Evolutionary conservation across 345 rosid genomes (phyloP).

Genomic region (Xanthoceras sorbifolium): DNA sequence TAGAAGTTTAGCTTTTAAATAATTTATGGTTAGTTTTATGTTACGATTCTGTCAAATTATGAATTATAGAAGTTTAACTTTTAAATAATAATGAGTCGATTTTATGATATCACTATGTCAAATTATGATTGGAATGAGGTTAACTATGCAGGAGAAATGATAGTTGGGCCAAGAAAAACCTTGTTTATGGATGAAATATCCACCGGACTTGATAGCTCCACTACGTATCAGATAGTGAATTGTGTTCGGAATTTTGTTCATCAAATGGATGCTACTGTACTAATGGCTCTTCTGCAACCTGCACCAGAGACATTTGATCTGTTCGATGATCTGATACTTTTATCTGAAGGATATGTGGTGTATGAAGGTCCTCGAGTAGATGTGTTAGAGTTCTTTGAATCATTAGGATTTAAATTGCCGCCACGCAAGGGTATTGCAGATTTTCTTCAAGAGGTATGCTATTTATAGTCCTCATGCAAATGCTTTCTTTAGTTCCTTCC

Average conservation of each 20-base stretch:
- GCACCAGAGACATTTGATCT: slow-evolving; percentile 95
- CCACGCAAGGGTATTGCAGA: slow-evolving; percentile 88
- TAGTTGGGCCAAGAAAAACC: slow-evolving; percentile 90
- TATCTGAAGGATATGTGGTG: slow-evolving; percentile 83
- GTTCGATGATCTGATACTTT: slow-evolving; percentile 77
- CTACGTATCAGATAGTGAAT: slow-evolving; percentile 83
- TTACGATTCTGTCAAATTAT: background rate
- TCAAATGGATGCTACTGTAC: slow-evolving; percentile 83
- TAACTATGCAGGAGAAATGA: slow-evolving; percentile 78
- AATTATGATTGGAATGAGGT: background rate
- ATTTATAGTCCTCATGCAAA: slow-evolving; percentile 3
- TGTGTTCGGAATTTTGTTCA: slow-evolving; percentile 83
- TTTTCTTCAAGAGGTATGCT: slow-evolving; percentile 90
- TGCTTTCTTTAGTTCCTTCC: slow-evolving; percentile 11
- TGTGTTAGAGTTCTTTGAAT: slow-evolving; percentile 79
- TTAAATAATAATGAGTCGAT: background rate
- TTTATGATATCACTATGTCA: too few relatives aligned
- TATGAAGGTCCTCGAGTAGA: slow-evolving; percentile 80
- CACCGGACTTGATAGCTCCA: slow-evolving; percentile 95
- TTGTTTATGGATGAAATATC: slow-evolving; percentile 98
- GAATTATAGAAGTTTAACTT: background rate
- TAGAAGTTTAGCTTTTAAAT: background rate
- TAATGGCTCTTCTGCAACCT: slow-evolving; percentile 95
- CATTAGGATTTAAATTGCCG: slow-evolving; percentile 77
- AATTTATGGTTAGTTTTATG: background rate